Base-by-base conservation (phyloP, 2,329 filamentous ascomycete species). In the Hypoxylon sp. region DNA sequence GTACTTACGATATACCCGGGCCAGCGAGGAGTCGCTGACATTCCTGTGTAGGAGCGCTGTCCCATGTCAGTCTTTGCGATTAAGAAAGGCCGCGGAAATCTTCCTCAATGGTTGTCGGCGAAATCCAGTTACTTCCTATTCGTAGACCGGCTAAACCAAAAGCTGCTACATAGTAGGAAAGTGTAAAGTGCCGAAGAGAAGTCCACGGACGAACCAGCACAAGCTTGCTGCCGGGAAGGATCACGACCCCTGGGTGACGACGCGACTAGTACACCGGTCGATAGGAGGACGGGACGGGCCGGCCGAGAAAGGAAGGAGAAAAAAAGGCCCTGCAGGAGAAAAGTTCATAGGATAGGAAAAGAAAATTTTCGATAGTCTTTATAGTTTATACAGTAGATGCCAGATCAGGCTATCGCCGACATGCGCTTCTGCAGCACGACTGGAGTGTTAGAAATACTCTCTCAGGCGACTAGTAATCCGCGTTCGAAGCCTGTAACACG, bases 291-390 rank as follows among this genome's bases (percentile, higher is more conserved):
- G 71, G 72, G 67, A 72, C 70, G 68, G 69, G 54, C 72, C 70
- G 72, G 54, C 72, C 71, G 60, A 74, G 71, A 71, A 71, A 72
- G 72, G 71, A 72, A 73, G 72, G 71, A 73, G 68, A 50, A 36
- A 59, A n/a, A n/a, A n/a, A n/a, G n/a, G n/a, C n/a, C n/a, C n/a
- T 56, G 20, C 50, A 38, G 46, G 53, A 51, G 60, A 46, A 28
- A 24, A 14, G 40, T 33, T 26, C 38, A 24, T 32, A 55, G 62
- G 51, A 56, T 52, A 38, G 30, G 36, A 42, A 46, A n/a, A 52
- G 54, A 60, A 44, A 16, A 16, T 48, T 46, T 40, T 50, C 42
- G 38, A 28, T 53, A 11, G 44, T 46, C 36, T 36, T 22, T 50
- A 36, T 18, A 28, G 30, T 52, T 20, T 45, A 46, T 20, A 33